phyloP scores from a whole-genome alignment of 805 yeast species.

The Saccharomycopsis sp. region DNA sequence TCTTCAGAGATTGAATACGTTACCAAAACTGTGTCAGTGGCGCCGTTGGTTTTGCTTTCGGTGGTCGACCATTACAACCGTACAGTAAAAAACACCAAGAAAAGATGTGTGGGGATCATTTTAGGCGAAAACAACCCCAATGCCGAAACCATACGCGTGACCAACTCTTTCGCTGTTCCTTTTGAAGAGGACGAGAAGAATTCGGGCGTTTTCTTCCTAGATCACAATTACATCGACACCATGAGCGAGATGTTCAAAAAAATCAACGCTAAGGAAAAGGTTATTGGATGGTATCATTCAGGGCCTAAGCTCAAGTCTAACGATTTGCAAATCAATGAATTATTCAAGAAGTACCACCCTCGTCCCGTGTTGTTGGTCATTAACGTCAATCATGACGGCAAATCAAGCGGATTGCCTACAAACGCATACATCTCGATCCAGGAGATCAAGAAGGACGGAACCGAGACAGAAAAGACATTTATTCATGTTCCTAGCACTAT shows the following conservation, averaged over 20 bases:
- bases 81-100: constrained; percentile 62
- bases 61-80: constrained; percentile 95
- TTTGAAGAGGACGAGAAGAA: constrained; percentile 95
- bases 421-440: constrained; percentile 92
- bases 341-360: constrained; percentile 74
- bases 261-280: constrained; percentile 92
- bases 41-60: constrained; percentile 89
- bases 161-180: constrained; percentile 95
- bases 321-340: constrained; percentile 85
- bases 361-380: constrained; percentile 84
- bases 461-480: constrained; percentile 87
- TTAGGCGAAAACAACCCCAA: constrained; percentile 67
- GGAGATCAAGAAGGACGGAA: constrained; percentile 93
- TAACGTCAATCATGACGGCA: constrained; percentile 73
- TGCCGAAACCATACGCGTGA: constrained; percentile 51
- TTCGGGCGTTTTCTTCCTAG: constrained; percentile 92
- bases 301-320: constrained; percentile 89
- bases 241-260: constrained; percentile 98
- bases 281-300: constrained; percentile 99
- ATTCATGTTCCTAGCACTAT: constrained; percentile 87
- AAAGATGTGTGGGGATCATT: constrained; percentile 90
- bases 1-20: too few relatives aligned
- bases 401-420: constrained; percentile 83
- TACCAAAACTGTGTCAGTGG: constrained; percentile 75
- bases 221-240: constrained; percentile 90